Evolutionary conservation across 1,139 yeast genomes (phyloP), one percentile per base, ranked within the genome.

Genomic region (Ogataea hybrid): DNA sequence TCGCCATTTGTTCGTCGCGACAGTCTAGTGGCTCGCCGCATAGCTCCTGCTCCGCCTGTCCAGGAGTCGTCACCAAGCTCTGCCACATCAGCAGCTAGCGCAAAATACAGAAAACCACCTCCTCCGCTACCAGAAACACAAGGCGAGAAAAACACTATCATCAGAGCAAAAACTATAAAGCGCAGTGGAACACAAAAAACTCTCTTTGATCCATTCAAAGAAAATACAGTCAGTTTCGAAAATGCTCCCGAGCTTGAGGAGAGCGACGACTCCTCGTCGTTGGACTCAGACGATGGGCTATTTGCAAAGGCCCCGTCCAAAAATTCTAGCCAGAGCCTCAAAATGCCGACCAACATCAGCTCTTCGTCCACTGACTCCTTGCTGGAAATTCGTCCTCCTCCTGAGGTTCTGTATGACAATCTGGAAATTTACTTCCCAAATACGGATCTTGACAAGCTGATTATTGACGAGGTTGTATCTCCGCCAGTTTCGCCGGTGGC

Each of bases 351-450:
- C 18, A 42, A 25, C 14, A 25, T 42, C 16, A 41, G 46, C 11
- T 31, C 47, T 7, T 42, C 49, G 15, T 47, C 52, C 3, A 47
- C 41, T 11, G 54, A 52, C 7, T 48, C 57, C 10, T 44, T 56
- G 2, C 38, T 70, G 79, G 78, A 82, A 9, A 83, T 92, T 6
- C 79, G 98, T 59, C 99, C 99, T 2, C 90, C 98, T 0, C 84
- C 96, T 1, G 97, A 92, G 57, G 95, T 86, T 37, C 84, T 94
- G 28, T 92, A 89, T 59, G 88, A 89, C 45, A 89, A 94, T 57
- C 74, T 94, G 53, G 98, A 92, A 56, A 77, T 79, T 56, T 94
- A 87, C 61, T 94, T 94, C 70, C 98, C 98, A 0, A 75, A 86
- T 53, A 83, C 97, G 0, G 92, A 92, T 64, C 74, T 94, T 48